phyloP scores from a whole-genome alignment of 176 grass and related monocot species.

The Miscanthus lutarioriparius region DNA sequence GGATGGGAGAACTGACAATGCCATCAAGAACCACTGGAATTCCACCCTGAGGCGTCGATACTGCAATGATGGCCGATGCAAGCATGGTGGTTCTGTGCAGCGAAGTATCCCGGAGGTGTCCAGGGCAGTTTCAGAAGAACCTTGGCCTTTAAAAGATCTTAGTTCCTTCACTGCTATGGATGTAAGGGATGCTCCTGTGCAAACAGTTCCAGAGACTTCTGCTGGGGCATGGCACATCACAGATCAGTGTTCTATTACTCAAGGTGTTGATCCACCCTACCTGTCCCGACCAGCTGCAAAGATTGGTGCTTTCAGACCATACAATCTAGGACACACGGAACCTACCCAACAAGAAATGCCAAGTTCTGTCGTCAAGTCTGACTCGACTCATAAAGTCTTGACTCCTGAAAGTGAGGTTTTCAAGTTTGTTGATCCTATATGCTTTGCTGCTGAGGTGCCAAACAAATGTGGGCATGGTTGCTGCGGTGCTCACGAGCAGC shows the following conservation, averaged over 20 bases:
- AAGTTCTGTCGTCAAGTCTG: conserved; percentile 31
- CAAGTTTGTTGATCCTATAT: conserved; percentile 49
- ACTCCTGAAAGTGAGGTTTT: conserved; percentile 42
- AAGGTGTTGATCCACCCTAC: conserved; percentile 63
- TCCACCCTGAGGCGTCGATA: conserved; percentile 77
- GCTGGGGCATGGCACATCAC: conserved; percentile 7
- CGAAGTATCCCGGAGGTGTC: conserved; percentile 36
- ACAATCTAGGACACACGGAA: conserved; percentile 32
- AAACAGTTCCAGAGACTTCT: conserved; percentile 40
- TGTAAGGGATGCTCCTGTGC: conserved; percentile 38
- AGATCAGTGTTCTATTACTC: conserved; percentile 27
- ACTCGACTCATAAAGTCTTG: conserved; percentile 31
- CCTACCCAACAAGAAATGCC: conserved; percentile 30
- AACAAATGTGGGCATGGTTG: conserved; percentile 82
- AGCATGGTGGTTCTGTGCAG: conserved; percentile 37
- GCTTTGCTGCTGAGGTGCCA: conserved; percentile 62
- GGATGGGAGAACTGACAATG: conserved; percentile 89
- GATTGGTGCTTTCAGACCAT: conserved; percentile 82
- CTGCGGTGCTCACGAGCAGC: conserved; percentile 36
- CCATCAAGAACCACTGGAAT: conserved; percentile 99
- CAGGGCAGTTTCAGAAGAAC: conserved; percentile 55
- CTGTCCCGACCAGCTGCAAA: conserved; percentile 68
- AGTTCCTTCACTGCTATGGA: conserved; percentile 49
- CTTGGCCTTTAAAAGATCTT: conserved; percentile 32
- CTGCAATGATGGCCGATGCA: conserved; percentile 46